These are phyloP conservation scores for Dactylorhiza incarnata DNA, from an alignment of 106 monocot species.

Conservation along the genomic window DNA sequence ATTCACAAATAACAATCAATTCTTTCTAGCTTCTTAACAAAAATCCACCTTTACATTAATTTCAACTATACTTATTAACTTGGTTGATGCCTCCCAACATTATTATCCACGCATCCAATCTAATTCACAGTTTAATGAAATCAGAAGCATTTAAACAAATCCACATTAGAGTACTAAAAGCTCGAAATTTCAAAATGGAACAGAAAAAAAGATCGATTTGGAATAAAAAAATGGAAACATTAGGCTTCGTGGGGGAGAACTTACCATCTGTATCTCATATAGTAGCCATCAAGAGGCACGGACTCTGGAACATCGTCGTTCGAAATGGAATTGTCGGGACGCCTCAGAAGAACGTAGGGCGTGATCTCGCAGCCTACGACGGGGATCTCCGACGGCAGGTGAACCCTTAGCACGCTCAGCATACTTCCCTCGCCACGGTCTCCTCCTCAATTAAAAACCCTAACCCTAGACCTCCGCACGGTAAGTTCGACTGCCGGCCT, in stretches of 20 bases:
- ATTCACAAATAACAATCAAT: background rate
- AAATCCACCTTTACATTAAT: background rate
- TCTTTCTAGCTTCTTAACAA: background rate
- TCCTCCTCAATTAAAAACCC: slow-evolving; percentile 18
- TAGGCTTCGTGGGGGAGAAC: slow-evolving; percentile 5
- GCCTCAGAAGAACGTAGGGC: slow-evolving; percentile 47
- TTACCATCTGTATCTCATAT: slow-evolving; percentile 52
- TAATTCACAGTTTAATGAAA: background rate
- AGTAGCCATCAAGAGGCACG: slow-evolving; percentile 35
- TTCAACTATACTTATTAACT: background rate
- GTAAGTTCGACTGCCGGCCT: background rate
- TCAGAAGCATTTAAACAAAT: background rate
- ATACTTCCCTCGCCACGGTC: slow-evolving; percentile 23
- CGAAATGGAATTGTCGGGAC: slow-evolving; percentile 27
- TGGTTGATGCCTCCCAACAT: background rate
- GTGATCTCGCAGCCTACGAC: slow-evolving; percentile 74
- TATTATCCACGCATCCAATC: background rate
- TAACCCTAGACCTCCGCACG: slow-evolving; percentile 8
- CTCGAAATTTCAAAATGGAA: background rate
- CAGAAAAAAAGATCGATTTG: background rate
- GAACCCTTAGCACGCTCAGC: slow-evolving; percentile 57
- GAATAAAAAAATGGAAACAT: background rate
- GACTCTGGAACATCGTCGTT: slow-evolving; percentile 45
- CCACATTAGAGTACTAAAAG: background rate
- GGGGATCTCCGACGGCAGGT: slow-evolving; percentile 68